Evolutionary conservation across 2,329 filamentous ascomycete genomes (phyloP), one percentile per base, ranked within the genome.

Genomic region (Metarhizium humberi): DNA sequence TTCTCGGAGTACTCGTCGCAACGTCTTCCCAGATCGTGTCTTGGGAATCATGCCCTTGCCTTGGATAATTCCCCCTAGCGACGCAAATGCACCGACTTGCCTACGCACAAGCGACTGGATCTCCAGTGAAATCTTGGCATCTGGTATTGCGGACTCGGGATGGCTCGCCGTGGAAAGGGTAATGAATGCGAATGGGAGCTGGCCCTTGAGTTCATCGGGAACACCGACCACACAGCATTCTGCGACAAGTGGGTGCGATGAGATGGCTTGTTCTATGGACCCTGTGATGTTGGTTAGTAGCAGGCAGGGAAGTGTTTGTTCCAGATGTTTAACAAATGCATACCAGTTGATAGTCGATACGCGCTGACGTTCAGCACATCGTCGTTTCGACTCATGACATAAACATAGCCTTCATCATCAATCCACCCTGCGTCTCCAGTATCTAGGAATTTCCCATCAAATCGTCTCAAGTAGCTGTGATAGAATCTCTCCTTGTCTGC

Each of bases 291-390:
- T 20, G 1, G 20, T 20, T 20, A 20, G 20, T 20, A 20, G 20
- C 20, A 20, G 20, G 20, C 20, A 20, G 20, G 20, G 20, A 20
- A 20, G 20, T 20, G 20, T 20, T 20, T 20, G 20, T 20, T 20
- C 20, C 20, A 20, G 20, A 20, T 20, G 20, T 20, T 10, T 38
- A 54, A 6, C 34, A 6, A 18, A 20, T 20, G 20, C 20, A 63
- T 75, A 88, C 88, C 90, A 11, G 91, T 96, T 59, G 88, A 92
- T 58, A 96, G 85, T 14, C 92, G 82, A 73, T 96, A 92, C 5
- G 92, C 91, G 45, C 91, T 92, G n/a, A 96, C 92, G 66, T 96
- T 96, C 66, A 96, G 91, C 57, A 96, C 87, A 69, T 96, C 92
- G 72, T 96, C 92, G 36, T 75, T 78, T 43, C 82, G 73, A 43